A percentile compares a stretch with the other conserved stretches of the same genome.
Evolutionary conservation across 225 moss, liverwort and hornwort species (phyloP).

Genomic region (Neckera pumila): DNA sequence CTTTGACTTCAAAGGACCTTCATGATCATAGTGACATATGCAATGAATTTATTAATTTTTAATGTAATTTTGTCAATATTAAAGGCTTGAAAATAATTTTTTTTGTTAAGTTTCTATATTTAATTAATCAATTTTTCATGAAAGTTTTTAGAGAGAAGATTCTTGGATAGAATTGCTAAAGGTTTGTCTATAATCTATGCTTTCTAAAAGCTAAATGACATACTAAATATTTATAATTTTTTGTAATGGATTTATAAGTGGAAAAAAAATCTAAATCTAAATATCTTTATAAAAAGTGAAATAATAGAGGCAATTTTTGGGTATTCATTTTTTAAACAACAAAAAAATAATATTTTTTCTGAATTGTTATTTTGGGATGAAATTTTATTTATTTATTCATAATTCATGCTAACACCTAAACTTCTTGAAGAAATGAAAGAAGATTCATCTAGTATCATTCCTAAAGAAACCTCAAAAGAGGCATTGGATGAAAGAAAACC

Average conservation of each 20-base stretch:
- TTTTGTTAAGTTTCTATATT: too few species aligned
- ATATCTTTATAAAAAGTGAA: neutral
- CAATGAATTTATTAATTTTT: neutral
- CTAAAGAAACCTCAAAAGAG: too few species aligned
- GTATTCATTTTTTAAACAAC: neutral
- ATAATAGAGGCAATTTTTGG: neutral
- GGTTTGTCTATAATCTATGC: accelerated
- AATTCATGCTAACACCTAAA: neutral
- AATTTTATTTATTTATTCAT: neutral
- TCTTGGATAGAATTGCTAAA: neutral
- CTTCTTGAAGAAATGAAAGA: too few species aligned
- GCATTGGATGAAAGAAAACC: too few species aligned
- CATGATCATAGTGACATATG: accelerated
- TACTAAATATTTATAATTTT: neutral
- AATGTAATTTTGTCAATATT: neutral
- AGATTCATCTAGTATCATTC: too few species aligned
- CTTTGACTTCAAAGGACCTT: neutral
- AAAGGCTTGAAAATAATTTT: neutral
- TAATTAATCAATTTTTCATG: neutral
- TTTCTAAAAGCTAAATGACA: neutral
- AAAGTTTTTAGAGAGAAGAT: neutral
- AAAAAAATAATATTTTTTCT: accelerated
- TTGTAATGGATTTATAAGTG: neutral
- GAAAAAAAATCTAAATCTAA: neutral
- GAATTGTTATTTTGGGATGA: neutral